phyloP scores from a whole-genome alignment of 176 grass and related monocot genomes.

The bread wheat (Triticum aestivum) region IWGSC_CS_RefSeq_v2.1 NC_057814.1:528085145-528085644 shows the following conservation, averaged over 20 bases:
- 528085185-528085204: slow-evolving; percentile 93
- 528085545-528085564: neutral
- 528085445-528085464: slow-evolving; percentile 87
- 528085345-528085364: slow-evolving; percentile 62
- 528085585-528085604: no score
- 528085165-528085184: slow-evolving; percentile 40
- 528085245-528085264: slow-evolving; percentile 6
- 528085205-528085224: slow-evolving; percentile 86
- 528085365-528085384: slow-evolving; percentile 88
- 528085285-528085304: neutral
- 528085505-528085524: neutral
- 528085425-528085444: slow-evolving; percentile 80
- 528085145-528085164: neutral
- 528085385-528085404: slow-evolving; percentile 98
- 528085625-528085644: no score
- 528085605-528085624: no score
- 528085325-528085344: neutral
- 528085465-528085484: slow-evolving; percentile 31
- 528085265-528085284: neutral
- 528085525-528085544: neutral
- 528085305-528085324: slow-evolving; percentile 8
- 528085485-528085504: neutral
- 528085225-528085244: slow-evolving; percentile 98
- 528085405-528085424: slow-evolving; percentile 63
- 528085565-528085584: no score